These are phyloP conservation scores for Breynia disticha DNA, from an alignment of 441 rosid species.

Conservation along the genomic window DNA sequence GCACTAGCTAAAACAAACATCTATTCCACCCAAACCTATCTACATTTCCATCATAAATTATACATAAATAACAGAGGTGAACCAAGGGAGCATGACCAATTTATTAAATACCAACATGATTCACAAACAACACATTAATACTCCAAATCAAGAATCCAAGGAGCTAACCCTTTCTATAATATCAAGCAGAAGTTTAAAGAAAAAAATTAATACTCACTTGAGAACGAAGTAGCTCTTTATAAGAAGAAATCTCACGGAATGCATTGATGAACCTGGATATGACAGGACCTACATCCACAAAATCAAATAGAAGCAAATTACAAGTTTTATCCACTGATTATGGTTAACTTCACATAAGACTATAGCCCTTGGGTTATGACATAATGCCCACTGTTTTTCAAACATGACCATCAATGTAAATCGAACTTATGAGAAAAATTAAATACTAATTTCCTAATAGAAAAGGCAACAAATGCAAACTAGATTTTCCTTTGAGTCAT, in stretches of 20 bases:
- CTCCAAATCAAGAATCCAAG: too few relatives aligned
- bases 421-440: too few relatives aligned
- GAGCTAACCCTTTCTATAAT: too few relatives aligned
- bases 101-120: too few relatives aligned
- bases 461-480: not conserved
- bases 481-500: not conserved
- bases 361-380: not conserved
- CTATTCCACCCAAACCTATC: too few relatives aligned
- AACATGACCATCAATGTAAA: too few relatives aligned
- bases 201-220: conserved; percentile 46
- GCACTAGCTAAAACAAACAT: too few relatives aligned
- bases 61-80: too few relatives aligned
- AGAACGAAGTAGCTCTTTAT: conserved; percentile 81
- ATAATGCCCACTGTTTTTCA: too few relatives aligned
- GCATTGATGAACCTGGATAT: conserved; percentile 65
- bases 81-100: too few relatives aligned
- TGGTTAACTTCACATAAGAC: not conserved
- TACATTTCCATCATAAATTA: too few relatives aligned
- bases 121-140: too few relatives aligned
- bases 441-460: not conserved
- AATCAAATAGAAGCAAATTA: conserved; percentile 10
- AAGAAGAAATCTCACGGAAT: conserved; percentile 71
- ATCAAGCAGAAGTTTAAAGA: not conserved
- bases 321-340: not conserved
- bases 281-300: conserved; percentile 56